A percentile compares a stretch with the other conserved stretches of the same genome.
Conservation (phyloP, 129 eudicot species). For the Flaveria ramosissima region DNA sequence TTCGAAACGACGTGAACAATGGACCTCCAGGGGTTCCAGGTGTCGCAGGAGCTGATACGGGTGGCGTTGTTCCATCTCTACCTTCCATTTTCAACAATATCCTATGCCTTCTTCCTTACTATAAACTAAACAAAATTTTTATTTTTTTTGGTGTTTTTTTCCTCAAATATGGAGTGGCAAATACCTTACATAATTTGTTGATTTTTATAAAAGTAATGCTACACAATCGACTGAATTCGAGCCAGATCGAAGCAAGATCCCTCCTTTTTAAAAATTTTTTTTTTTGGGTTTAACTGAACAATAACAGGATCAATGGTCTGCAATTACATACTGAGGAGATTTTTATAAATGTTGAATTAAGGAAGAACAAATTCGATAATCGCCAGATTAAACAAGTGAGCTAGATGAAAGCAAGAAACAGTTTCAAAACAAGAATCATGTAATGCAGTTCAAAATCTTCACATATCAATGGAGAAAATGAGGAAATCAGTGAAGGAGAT, state of each 20-base stretch:
- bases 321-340: constrained; percentile 32
- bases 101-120: background rate
- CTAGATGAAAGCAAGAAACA: constrained; percentile 19
- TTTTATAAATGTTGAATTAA: constrained; percentile 39
- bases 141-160: constrained; percentile 8
- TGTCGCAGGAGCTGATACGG: constrained; percentile 63
- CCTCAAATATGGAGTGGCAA: background rate
- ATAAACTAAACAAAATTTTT: background rate
- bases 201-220: constrained; percentile 35
- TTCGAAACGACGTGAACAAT: constrained; percentile 46
- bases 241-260: constrained; percentile 10
- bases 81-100: constrained; percentile 34
- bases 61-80: constrained; percentile 34
- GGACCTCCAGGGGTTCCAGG: constrained; percentile 81
- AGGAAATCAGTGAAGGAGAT: background rate
- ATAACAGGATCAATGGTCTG: background rate
- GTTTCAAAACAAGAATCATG: constrained; percentile 19
- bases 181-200: constrained; percentile 27
- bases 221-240: constrained; percentile 22
- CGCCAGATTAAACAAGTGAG: constrained; percentile 35
- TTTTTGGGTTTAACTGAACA: background rate
- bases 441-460: background rate
- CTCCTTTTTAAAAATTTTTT: background rate
- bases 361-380: constrained; percentile 27
- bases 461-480: background rate